phyloP scores from a whole-genome alignment of 164 flowering plant genomes.

The Vitis cinerea region DNA sequence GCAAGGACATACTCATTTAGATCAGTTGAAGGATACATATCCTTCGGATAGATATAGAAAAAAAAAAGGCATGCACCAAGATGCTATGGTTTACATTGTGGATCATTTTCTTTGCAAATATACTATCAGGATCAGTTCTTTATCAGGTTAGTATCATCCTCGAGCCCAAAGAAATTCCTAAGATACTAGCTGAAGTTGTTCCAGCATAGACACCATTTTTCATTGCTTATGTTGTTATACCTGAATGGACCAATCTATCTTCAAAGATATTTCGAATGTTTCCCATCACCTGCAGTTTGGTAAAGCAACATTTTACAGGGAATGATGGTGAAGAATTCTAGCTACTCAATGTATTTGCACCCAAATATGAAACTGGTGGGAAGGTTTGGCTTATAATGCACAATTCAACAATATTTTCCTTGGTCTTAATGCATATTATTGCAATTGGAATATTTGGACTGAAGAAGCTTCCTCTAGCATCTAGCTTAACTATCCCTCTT shows the following conservation, averaged over 20 bases:
- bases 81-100: conserved; percentile 82
- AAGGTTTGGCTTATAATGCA: conserved; percentile 90
- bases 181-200: conserved; percentile 66
- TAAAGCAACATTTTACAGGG: conserved; percentile 9
- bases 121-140: conserved; percentile 74
- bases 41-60: conserved; percentile 54
- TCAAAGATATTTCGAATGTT: conserved; percentile 44
- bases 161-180: conserved; percentile 73
- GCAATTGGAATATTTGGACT: conserved; percentile 89
- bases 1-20: conserved; percentile 85
- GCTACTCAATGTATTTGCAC: conserved; percentile 76
- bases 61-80: conserved; percentile 80
- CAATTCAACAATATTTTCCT: conserved; percentile 65
- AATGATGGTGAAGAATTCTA: conserved; percentile 37
- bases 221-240: conserved; percentile 62
- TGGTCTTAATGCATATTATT: conserved; percentile 79
- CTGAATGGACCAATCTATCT: conserved; percentile 62
- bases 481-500: too few relatives aligned
- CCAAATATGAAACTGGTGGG: conserved; percentile 80
- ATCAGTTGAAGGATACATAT: conserved; percentile 75
- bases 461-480: conserved; percentile 78
- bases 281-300: conserved; percentile 26
- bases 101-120: conserved; percentile 91
- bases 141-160: conserved; percentile 42
- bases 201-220: conserved; percentile 79